A percentile compares a stretch with the other conserved stretches of the same genome.
Evolutionary conservation across 164 flowering plant genomes (phyloP).

Genomic region (Aristolochia californica): DNA sequence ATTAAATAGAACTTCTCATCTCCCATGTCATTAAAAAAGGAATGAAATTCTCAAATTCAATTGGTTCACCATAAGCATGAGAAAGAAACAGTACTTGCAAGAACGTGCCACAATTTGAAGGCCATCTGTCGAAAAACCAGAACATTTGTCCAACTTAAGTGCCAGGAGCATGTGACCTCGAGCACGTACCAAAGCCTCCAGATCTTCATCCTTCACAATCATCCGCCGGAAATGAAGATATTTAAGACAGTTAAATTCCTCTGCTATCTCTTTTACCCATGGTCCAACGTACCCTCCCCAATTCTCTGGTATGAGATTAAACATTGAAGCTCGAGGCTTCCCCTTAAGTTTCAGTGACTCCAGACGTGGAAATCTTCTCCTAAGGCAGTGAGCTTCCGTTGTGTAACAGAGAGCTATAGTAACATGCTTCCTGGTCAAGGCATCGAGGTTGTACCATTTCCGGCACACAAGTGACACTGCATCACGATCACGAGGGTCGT

Average conservation of each 20-base stretch:
- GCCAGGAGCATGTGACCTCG: constrained; percentile 42
- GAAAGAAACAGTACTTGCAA: constrained; percentile 50
- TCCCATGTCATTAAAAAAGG: neutral
- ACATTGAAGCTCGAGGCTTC: constrained; percentile 95
- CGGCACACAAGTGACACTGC: constrained; percentile 73
- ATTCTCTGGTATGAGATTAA: constrained; percentile 80
- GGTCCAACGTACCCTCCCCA: constrained; percentile 95
- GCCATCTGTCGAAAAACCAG: constrained; percentile 84
- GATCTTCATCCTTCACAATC: constrained; percentile 73
- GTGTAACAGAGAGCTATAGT: constrained; percentile 88
- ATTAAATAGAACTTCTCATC: too few relatives aligned
- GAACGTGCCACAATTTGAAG: constrained; percentile 44
- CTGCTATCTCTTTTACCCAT: constrained; percentile 57
- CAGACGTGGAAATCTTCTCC: constrained; percentile 42
- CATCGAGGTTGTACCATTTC: constrained; percentile 65
- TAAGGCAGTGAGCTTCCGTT: constrained; percentile 48
- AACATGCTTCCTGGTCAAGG: constrained; percentile 62
- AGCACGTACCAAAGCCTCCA: constrained; percentile 40
- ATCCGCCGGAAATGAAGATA: constrained; percentile 76
- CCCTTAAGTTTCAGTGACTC: constrained; percentile 84
- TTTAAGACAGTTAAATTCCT: constrained; percentile 39
- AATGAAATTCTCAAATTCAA: neutral
- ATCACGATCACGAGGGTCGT: constrained; percentile 60
- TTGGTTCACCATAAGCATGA: neutral
- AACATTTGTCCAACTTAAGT: constrained; percentile 77